A percentile compares a stretch with the other conserved stretches of the same genome.
Evolutionary conservation across 1,139 yeast genomes (phyloP).

Genomic region (Protomyces arabidopsidicola): DNA sequence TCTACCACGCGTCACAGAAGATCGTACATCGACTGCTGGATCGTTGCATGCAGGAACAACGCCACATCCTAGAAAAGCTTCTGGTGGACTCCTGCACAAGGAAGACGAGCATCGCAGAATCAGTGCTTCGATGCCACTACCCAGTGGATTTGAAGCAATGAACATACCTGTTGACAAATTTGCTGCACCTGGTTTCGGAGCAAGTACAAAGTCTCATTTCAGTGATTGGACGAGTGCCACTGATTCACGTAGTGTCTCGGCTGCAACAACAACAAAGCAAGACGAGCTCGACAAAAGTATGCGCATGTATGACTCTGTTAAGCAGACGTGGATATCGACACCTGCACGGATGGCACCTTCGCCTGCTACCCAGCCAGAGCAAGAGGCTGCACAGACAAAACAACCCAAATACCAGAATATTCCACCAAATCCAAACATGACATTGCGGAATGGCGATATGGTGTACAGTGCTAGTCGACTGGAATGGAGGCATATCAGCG

Average conservation of each 20-base stretch:
- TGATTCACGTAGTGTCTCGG: conserved; percentile 10
- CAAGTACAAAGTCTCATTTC: conserved; percentile 18
- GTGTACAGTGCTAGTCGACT: conserved; percentile 6
- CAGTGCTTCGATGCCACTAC: not conserved
- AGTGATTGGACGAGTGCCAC: conserved; percentile 20
- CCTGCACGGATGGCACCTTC: conserved; percentile 3
- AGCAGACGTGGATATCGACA: conserved; percentile 11
- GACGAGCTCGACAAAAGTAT: not conserved
- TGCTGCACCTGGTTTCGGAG: conserved; percentile 4
- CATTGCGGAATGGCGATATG: conserved; percentile 19
- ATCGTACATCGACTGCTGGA: conserved; percentile 12
- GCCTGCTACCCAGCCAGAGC: not conserved
- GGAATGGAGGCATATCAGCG: conserved; percentile 12
- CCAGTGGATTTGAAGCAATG: conserved; percentile 25
- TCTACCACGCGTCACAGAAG: conserved; percentile 26
- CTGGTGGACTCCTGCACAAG: not conserved
- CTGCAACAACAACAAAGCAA: not conserved
- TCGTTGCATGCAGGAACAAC: not conserved
- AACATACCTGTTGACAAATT: conserved; percentile 17
- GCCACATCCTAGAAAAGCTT: conserved; percentile 1
- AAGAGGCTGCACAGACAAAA: not conserved
- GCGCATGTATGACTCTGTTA: conserved; percentile 10
- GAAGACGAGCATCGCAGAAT: conserved; percentile 15
- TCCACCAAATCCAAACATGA: conserved; percentile 16
- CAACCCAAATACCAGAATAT: conserved; percentile 11